phyloP scores from a whole-genome alignment of 768 basidiomycete species.

The Suillus decipiens region DNA sequence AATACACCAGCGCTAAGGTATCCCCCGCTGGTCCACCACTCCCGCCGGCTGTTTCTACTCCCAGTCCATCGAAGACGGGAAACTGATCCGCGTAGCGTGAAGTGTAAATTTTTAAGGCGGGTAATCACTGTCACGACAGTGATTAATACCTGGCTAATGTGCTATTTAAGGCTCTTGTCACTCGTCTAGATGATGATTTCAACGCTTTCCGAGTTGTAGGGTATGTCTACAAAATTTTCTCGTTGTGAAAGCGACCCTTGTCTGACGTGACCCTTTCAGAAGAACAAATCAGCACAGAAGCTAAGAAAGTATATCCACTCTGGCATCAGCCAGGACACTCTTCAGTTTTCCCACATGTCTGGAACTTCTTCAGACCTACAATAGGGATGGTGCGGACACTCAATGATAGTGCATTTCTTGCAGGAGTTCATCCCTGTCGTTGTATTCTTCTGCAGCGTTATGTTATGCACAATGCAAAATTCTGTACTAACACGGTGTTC shows the following conservation, averaged over 20 bases:
- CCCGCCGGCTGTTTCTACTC: not conserved
- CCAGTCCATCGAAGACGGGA: not conserved
- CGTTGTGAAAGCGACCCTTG: not conserved
- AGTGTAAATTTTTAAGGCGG: not conserved
- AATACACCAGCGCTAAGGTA: not conserved
- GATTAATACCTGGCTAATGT: not conserved
- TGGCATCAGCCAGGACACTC: not conserved
- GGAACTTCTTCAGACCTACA: not conserved
- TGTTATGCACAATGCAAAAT: not conserved
- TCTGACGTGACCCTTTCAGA: not conserved
- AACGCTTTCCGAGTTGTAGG: not conserved
- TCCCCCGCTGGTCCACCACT: not conserved
- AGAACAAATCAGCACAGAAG: not conserved
- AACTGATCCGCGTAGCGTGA: not conserved
- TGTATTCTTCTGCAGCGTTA: not conserved
- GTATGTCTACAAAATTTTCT: not conserved
- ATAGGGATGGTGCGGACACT: not conserved
- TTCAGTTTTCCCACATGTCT: not conserved
- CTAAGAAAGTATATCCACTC: not conserved
- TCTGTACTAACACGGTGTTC: not conserved
- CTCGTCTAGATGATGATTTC: not conserved
- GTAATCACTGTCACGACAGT: not conserved
- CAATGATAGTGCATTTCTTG: not conserved
- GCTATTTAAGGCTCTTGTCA: not conserved
- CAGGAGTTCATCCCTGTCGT: not conserved